phyloP scores from a whole-genome alignment of 2,329 filamentous ascomycete species.

The Cladosporium sp. region DNA sequence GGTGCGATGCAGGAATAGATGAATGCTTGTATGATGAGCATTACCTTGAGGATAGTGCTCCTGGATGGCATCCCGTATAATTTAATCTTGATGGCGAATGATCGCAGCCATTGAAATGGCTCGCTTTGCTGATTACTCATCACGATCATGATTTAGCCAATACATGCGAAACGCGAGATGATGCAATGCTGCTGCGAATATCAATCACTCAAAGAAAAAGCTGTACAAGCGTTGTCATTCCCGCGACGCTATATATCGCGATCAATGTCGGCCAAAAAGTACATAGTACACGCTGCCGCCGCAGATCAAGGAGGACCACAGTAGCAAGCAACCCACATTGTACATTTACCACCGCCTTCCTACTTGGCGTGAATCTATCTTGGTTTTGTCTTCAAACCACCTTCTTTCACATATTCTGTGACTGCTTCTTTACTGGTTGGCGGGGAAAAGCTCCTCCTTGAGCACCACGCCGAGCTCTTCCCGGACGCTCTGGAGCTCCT shows the following conservation, averaged over 20 bases:
- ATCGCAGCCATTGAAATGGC: background rate
- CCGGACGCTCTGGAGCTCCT: conserved; percentile 85
- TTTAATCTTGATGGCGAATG: background rate
- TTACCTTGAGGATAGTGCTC: too few relatives aligned
- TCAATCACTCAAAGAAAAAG: background rate
- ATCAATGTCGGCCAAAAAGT: background rate
- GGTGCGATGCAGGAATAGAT: background rate
- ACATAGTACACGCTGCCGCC: conserved; percentile 5
- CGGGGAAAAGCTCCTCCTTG: conserved; percentile 88
- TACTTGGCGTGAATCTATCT: conserved; percentile 13
- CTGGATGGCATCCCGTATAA: too few relatives aligned
- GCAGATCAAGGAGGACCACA: background rate
- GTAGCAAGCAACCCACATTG: conserved; percentile 9
- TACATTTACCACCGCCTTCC: conserved; percentile 9
- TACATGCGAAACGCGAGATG: too few relatives aligned
- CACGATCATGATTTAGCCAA: background rate
- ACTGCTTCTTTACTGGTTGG: conserved; percentile 1
- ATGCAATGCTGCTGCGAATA: too few relatives aligned
- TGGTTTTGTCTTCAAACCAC: conserved; percentile 6
- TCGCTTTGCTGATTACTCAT: conserved; percentile 9
- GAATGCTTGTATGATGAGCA: background rate
- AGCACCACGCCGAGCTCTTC: conserved; percentile 89
- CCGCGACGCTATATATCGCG: background rate
- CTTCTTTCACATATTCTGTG: background rate
- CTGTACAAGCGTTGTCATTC: conserved; percentile 14